These are phyloP conservation scores for Alternaria brassicae DNA, from an alignment of 2,329 filamentous ascomycete genomes.

Conservation along the genomic window DNA sequence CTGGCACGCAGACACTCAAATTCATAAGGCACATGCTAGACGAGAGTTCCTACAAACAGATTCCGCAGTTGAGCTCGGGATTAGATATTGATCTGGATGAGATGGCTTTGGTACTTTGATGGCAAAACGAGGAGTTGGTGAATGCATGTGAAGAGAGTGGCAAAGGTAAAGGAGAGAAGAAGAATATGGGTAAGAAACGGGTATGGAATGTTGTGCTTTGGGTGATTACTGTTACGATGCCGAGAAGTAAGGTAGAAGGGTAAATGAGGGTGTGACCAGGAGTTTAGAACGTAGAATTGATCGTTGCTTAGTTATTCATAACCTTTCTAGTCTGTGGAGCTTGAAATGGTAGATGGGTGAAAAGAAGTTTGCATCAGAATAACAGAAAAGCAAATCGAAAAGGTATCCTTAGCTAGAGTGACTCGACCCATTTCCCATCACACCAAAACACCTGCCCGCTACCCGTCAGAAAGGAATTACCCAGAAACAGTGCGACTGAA, in stretches of 20 bases:
- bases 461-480: constrained; percentile 6
- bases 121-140: neutral
- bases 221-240: neutral
- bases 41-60: constrained; percentile 52
- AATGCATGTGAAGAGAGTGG: neutral
- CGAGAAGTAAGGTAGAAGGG: neutral
- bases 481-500: constrained; percentile 8
- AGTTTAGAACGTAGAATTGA: neutral
- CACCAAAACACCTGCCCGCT: constrained; percentile 27
- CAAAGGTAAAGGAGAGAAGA: neutral
- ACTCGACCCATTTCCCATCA: constrained; percentile 15
- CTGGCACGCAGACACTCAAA: constrained; percentile 42
- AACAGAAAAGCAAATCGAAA: constrained; percentile 13
- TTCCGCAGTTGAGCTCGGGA: constrained; percentile 55
- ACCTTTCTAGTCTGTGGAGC: neutral
- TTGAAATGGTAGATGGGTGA: neutral
- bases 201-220: constrained; percentile 3
- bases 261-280: neutral
- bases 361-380: neutral
- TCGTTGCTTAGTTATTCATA: neutral
- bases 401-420: constrained; percentile 22
- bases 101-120: constrained; percentile 38
- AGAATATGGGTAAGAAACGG: neutral
- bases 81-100: constrained; percentile 53
- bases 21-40: constrained; percentile 50